Evolutionary conservation across 108 stramenopile species (phyloP).

Genomic region (Chaetoceros tenuissimus): DNA sequence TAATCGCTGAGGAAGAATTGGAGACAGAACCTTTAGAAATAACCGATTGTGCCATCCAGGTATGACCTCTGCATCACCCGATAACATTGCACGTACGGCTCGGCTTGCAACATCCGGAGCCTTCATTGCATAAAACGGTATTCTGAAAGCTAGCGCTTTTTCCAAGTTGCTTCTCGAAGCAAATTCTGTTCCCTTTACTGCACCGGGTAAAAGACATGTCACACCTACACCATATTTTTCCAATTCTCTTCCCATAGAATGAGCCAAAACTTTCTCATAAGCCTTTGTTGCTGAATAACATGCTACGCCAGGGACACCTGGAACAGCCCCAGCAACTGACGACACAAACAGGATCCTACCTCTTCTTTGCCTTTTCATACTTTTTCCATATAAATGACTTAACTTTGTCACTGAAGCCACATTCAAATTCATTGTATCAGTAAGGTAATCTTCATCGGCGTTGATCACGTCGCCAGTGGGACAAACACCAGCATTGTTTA

Average conservation of each 20-base stretch:
- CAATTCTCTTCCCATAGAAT: constrained; percentile 70
- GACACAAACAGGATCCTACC: constrained; percentile 78
- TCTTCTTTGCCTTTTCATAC: constrained; percentile 65
- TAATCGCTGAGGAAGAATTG: constrained; percentile 54
- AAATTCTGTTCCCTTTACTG: constrained; percentile 69
- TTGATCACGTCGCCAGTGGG: constrained; percentile 49
- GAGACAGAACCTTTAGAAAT: constrained; percentile 49
- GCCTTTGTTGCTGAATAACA: constrained; percentile 77
- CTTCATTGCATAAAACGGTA: constrained; percentile 62
- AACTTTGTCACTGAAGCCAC: constrained; percentile 43
- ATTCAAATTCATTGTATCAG: constrained; percentile 62
- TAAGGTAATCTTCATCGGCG: constrained; percentile 19
- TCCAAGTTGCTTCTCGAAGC: constrained; percentile 36
- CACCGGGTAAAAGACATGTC: constrained; percentile 81
- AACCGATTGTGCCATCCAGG: constrained; percentile 69
- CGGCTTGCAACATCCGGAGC: constrained; percentile 50
- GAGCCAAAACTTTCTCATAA: constrained; percentile 58
- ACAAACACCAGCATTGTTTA: constrained; percentile 78
- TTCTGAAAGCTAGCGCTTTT: constrained; percentile 60
- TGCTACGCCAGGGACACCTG: constrained; percentile 57
- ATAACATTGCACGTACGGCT: constrained; percentile 60
- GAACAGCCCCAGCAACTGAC: constrained; percentile 51
- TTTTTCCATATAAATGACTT: constrained; percentile 58
- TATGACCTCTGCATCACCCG: constrained; percentile 59
- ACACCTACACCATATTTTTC: constrained; percentile 74